Percentiles rank a stretch among this genome's conserved stretches.
Evolutionary conservation across 1,139 yeast species (phyloP).

Genomic region (Zygosaccharomyces sapae): DNA sequence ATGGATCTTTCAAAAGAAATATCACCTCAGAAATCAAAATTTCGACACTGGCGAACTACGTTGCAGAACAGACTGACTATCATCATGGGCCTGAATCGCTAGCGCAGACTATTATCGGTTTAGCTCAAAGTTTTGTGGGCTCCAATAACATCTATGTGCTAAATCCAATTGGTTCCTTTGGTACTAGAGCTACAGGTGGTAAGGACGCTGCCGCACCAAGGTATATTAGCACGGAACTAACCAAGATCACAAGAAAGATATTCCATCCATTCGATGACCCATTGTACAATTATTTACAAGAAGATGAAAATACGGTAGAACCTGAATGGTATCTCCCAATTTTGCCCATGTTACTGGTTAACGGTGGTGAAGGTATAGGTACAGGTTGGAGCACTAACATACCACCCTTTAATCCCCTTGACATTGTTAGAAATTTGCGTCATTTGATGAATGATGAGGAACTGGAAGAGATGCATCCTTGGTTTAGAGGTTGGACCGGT

Average conservation of each 20-base stretch:
- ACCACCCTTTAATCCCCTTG: constrained; percentile 85
- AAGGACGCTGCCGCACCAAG: constrained; percentile 98
- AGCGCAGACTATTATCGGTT: constrained; percentile 82
- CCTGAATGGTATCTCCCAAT: constrained; percentile 96
- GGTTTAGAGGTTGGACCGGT: constrained; percentile 98
- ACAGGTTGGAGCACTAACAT: constrained; percentile 98
- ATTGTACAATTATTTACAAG: constrained; percentile 74
- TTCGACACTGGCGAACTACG: constrained; percentile 86
- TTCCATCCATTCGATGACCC: constrained; percentile 82
- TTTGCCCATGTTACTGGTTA: constrained; percentile 85
- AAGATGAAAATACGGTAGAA: constrained; percentile 90
- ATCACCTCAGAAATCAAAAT: constrained; percentile 78
- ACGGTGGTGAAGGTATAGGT: constrained; percentile 98
- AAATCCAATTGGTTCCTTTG: constrained; percentile 93
- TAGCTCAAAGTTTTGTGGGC: constrained; percentile 95
- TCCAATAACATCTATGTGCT: constrained; percentile 81
- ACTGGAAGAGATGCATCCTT: constrained; percentile 73
- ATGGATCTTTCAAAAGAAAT: constrained; percentile 82
- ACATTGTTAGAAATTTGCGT: constrained; percentile 69
- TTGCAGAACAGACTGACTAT: constrained; percentile 85
- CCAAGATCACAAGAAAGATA: constrained; percentile 66
- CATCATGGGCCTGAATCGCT: constrained; percentile 94
- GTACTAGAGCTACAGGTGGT: constrained; percentile 97
- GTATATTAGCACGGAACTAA: constrained; percentile 86
- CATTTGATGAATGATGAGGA: constrained; percentile 72